Percentiles rank a stretch among this genome's conserved stretches.
These are phyloP conservation scores for Elaeis guineensis DNA, from an alignment of 176 grass and related monocot species.

Conservation along the genomic window DNA sequence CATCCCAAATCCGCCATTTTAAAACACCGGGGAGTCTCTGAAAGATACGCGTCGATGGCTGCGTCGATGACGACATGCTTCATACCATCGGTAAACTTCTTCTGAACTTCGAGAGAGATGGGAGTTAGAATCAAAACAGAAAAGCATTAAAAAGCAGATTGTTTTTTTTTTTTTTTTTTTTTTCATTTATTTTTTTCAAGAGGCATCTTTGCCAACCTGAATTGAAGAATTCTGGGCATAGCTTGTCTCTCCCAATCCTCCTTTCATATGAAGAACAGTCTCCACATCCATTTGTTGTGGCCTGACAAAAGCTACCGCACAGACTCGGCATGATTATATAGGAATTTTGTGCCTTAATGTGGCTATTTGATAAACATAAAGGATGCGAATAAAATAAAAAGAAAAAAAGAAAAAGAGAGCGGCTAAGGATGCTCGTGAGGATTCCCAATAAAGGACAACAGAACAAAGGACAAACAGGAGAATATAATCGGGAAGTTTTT, in stretches of 20 bases:
- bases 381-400: too few species aligned
- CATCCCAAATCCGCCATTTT: constrained; percentile 84
- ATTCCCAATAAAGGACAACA: too few species aligned
- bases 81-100: constrained; percentile 55
- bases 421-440: too few species aligned
- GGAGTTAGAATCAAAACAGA: too few species aligned
- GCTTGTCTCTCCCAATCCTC: constrained; percentile 76
- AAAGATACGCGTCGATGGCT: constrained; percentile 50
- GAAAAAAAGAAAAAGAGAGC: too few species aligned
- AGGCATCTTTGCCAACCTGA: constrained; percentile 32
- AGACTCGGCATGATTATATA: too few species aligned
- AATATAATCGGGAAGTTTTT: too few species aligned
- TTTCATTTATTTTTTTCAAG: too few species aligned
- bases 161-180: too few species aligned
- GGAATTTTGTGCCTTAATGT: too few species aligned
- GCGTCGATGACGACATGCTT: constrained; percentile 61
- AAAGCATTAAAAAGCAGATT: constrained; percentile 2
- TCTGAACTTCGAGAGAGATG: constrained; percentile 21
- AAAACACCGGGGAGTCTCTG: constrained; percentile 60
- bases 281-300: constrained; percentile 68
- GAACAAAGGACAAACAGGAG: too few species aligned
- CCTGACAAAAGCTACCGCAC: constrained; percentile 27
- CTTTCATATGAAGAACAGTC: constrained; percentile 90
- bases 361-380: too few species aligned
- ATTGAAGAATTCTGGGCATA: constrained; percentile 95